phyloP scores from a whole-genome alignment of 148 eudicot genomes.

The Polygonum maritimum region DNA sequence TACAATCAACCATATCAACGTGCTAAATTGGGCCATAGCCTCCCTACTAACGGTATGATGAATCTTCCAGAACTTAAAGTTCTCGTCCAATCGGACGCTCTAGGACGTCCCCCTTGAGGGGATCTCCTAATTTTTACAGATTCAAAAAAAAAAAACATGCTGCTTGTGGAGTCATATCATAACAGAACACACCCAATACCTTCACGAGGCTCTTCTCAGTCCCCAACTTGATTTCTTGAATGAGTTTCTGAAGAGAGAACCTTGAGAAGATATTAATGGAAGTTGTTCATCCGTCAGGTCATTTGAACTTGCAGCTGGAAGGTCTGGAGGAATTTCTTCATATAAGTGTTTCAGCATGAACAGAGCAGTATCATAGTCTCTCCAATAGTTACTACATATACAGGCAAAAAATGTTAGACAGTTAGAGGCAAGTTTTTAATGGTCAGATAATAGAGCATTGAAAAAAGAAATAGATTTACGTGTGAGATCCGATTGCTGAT shows the following conservation, averaged over 20 bases:
- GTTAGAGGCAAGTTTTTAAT: neutral
- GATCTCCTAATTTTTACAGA: too few relatives aligned
- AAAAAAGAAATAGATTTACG: constrained; percentile 38
- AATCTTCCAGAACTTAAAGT: too few relatives aligned
- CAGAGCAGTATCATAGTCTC: constrained; percentile 83
- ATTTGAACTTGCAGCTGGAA: neutral
- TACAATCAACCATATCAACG: neutral
- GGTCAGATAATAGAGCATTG: neutral
- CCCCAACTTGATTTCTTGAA: constrained; percentile 1
- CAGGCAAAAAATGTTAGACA: neutral
- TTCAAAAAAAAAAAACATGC: too few relatives aligned
- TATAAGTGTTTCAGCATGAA: constrained; percentile 81
- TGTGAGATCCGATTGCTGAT: constrained; percentile 76
- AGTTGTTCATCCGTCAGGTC: neutral
- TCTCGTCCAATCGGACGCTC: too few relatives aligned
- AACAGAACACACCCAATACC: neutral
- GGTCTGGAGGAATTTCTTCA: constrained; percentile 47
- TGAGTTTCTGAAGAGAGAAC: neutral
- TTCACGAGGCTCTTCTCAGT: neutral
- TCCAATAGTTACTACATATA: constrained; percentile 76
- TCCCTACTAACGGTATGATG: too few relatives aligned
- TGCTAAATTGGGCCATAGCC: neutral
- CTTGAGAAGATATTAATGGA: constrained; percentile 1
- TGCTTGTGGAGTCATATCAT: neutral
- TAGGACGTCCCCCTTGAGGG: too few relatives aligned